Evolutionary conservation across 192 early-diverging fungal genomes (phyloP).

Genomic region (Irineochytrium annulatum): DNA sequence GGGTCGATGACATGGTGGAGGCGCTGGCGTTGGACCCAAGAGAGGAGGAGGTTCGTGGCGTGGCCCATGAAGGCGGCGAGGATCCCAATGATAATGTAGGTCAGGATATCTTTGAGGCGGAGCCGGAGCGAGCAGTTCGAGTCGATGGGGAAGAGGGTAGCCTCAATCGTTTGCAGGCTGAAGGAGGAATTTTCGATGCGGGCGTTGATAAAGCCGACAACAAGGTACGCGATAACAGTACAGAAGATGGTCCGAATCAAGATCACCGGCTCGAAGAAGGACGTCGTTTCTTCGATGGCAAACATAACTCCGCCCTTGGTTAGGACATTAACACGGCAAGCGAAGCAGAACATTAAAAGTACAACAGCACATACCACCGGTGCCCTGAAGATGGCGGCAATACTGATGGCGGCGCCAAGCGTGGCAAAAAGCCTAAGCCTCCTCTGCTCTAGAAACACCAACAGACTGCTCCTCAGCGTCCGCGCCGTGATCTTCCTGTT

Average conservation of each 20-base stretch:
- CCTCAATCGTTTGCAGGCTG: constrained; percentile 8
- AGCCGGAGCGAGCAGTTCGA: constrained; percentile 10
- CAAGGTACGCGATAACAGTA: constrained; percentile 23
- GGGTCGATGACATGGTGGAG: too few relatives aligned
- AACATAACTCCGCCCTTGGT: constrained; percentile 42
- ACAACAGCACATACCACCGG: too few relatives aligned
- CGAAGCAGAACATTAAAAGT: too few relatives aligned
- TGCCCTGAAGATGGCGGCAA: constrained; percentile 32
- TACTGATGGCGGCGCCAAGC: constrained; percentile 31
- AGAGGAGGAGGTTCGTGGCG: constrained; percentile 23
- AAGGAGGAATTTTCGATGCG: too few relatives aligned
- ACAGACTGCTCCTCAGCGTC: constrained; percentile 28
- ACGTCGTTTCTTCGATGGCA: constrained; percentile 36
- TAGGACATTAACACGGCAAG: too few relatives aligned
- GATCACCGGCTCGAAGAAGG: constrained; percentile 31
- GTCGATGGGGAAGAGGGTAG: too few relatives aligned
- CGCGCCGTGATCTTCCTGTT: too few relatives aligned
- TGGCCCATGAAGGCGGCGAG: constrained; percentile 21
- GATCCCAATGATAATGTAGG: constrained; percentile 23
- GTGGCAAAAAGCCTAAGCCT: constrained; percentile 33
- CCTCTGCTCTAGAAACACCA: constrained; percentile 24
- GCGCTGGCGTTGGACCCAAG: constrained; percentile 24
- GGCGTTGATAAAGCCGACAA: too few relatives aligned
- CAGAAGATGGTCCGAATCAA: constrained; percentile 24
- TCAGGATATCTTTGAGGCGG: constrained; percentile 11